Evolutionary conservation across 2,329 filamentous ascomycete species (phyloP).

Genomic region (Fusarium sp.): DNA sequence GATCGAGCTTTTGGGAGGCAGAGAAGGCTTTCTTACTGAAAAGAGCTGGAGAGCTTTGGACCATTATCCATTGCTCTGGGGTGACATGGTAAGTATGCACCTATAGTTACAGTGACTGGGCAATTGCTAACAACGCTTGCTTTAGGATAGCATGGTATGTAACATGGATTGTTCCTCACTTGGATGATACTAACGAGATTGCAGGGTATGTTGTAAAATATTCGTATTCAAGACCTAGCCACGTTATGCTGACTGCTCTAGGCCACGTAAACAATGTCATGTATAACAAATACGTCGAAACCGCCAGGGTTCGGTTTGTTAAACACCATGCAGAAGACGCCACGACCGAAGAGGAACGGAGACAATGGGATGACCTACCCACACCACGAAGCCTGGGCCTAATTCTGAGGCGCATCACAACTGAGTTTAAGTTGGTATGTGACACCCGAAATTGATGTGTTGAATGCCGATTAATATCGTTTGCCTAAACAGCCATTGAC

Average conservation of each 20-base stretch:
- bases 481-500: constrained; percentile 9
- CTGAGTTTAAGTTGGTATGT: constrained; percentile 31
- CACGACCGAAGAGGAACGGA: constrained; percentile 1
- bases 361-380: constrained; percentile 20
- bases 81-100: constrained; percentile 25
- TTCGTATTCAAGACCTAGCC: accelerated
- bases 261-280: constrained; percentile 35
- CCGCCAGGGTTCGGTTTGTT: constrained; percentile 20
- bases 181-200: accelerated
- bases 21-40: constrained; percentile 20
- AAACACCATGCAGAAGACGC: constrained; percentile 20
- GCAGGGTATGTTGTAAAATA: neutral
- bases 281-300: constrained; percentile 36
- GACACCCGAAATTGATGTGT: accelerated
- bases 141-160: constrained; percentile 33
- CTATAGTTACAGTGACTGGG: neutral
- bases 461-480: accelerated
- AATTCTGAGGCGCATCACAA: constrained; percentile 32
- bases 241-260: neutral
- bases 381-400: constrained; percentile 20
- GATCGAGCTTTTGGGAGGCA: constrained; percentile 21
- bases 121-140: neutral
- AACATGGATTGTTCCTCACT: accelerated
- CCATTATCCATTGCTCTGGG: constrained; percentile 28
- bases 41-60: constrained; percentile 26